Conservation (phyloP, 768 basidiomycete species). For the Cytidiella melzeri region DNA sequence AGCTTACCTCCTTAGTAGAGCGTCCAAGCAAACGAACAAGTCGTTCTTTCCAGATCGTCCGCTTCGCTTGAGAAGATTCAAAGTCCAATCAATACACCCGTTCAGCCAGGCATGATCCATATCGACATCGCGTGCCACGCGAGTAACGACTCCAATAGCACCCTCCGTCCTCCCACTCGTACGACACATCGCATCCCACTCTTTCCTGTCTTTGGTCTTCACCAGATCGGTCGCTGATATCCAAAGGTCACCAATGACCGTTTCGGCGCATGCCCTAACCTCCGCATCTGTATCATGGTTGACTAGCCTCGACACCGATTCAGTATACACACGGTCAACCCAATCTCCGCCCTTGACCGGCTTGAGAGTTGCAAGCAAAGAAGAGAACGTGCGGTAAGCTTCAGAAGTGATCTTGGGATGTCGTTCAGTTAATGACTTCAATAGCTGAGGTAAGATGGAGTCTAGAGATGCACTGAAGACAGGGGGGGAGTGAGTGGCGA, state of each 20-base stretch:
- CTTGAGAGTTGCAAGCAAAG: slow-evolving; percentile 69
- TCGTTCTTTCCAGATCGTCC: slow-evolving; percentile 74
- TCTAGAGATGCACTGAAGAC: slow-evolving; percentile 58
- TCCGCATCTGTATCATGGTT: slow-evolving; percentile 89
- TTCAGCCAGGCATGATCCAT: slow-evolving; percentile 77
- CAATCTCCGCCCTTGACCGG: slow-evolving; percentile 62
- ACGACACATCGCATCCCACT: slow-evolving; percentile 79
- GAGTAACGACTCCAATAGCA: slow-evolving; percentile 76
- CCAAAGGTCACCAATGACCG: slow-evolving; percentile 82
- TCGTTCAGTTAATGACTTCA: slow-evolving; percentile 70
- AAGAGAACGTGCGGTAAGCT: slow-evolving; percentile 81
- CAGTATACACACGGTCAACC: slow-evolving; percentile 68
- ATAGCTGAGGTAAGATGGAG: slow-evolving; percentile 64
- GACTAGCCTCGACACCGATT: slow-evolving; percentile 62
- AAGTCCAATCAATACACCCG: slow-evolving; percentile 70
- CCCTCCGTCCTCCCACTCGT: slow-evolving; percentile 64
- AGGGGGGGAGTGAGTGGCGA: slow-evolving; percentile 61
- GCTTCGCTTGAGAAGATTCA: slow-evolving; percentile 70
- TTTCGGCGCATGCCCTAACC: slow-evolving; percentile 77
- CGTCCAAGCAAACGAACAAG: slow-evolving; percentile 71
- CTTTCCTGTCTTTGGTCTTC: slow-evolving; percentile 54
- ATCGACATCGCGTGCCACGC: slow-evolving; percentile 71
- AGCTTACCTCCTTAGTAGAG: slow-evolving; percentile 59
- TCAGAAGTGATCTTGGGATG: slow-evolving; percentile 88
- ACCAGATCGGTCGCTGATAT: slow-evolving; percentile 76